A percentile compares a stretch with the other conserved stretches of the same genome.
Evolutionary conservation across 495 filamentous ascomycete genomes (phyloP).

Genomic region (Aeminium ludgeri): DNA sequence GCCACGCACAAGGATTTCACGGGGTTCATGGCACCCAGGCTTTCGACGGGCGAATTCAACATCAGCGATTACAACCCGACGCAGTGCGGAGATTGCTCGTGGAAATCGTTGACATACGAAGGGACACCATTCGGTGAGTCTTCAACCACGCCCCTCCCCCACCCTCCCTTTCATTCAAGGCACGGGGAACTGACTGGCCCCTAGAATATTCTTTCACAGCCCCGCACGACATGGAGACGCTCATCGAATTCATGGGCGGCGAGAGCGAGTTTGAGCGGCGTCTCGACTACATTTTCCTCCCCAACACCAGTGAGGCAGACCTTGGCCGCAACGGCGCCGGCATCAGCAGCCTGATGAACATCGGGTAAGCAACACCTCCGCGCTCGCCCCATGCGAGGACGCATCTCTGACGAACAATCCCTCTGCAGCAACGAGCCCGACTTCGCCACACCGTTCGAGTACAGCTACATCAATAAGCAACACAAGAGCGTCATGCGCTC

Average conservation of each 20-base stretch:
- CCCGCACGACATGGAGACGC: conserved; percentile 21
- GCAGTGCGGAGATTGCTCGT: conserved; percentile 21
- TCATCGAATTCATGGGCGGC: conserved; percentile 26
- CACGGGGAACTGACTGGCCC: not conserved
- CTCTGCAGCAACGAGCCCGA: conserved; percentile 25
- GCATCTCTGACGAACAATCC: too few relatives aligned
- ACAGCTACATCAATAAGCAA: conserved; percentile 24
- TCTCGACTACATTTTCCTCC: conserved; percentile 23
- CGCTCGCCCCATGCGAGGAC: too few relatives aligned
- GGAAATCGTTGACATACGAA: conserved; percentile 20
- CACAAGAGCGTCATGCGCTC: conserved; percentile 20
- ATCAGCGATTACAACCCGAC: conserved; percentile 20
- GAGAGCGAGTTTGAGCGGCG: conserved; percentile 17
- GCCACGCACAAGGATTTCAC: conserved; percentile 17
- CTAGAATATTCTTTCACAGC: conserved; percentile 22
- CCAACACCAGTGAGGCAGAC: conserved; percentile 18
- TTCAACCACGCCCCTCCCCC: too few relatives aligned
- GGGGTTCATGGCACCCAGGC: conserved; percentile 23
- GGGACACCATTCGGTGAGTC: conserved; percentile 18
- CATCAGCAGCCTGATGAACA: conserved; percentile 23
- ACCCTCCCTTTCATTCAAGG: not conserved
- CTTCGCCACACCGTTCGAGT: conserved; percentile 24
- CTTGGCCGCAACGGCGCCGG: conserved; percentile 21
- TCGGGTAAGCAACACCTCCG: conserved; percentile 19
- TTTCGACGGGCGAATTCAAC: conserved; percentile 18